Percentiles rank a stretch among this genome's conserved stretches.
Evolutionary conservation across 164 flowering plant species (phyloP).

Genomic region (Vitis labrusca): DNA sequence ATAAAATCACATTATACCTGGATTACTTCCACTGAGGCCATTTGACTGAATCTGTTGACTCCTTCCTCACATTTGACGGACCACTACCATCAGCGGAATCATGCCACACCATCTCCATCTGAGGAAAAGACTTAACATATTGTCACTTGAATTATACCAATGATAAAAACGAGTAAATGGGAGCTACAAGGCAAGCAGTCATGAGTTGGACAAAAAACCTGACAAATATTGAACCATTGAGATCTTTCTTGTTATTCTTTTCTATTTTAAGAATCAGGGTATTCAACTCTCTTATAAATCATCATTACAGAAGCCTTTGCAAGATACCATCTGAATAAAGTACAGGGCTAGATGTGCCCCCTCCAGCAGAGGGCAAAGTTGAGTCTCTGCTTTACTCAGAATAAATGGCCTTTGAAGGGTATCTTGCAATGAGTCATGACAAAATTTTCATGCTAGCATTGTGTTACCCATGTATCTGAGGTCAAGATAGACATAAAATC

Average conservation of each 20-base stretch:
- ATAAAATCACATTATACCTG: background rate
- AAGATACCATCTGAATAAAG: background rate
- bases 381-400: background rate
- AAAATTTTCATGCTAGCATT: slow-evolving; percentile 1
- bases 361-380: background rate
- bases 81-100: slow-evolving; percentile 38
- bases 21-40: slow-evolving; percentile 50
- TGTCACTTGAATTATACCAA: background rate
- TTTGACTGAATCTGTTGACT: slow-evolving; percentile 39
- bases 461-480: background rate
- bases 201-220: background rate
- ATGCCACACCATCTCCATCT: slow-evolving; percentile 94
- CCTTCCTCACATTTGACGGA: slow-evolving; percentile 36
- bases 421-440: background rate
- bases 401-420: background rate
- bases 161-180: background rate
- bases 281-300: background rate
- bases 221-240: background rate
- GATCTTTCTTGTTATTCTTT: background rate
- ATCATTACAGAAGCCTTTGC: background rate
- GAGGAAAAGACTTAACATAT: slow-evolving; percentile 7
- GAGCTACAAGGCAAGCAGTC: no score
- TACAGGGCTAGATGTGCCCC: no score
- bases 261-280: background rate
- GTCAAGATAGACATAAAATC: background rate